Evolutionary conservation across 2,329 filamentous ascomycete genomes (phyloP).

Genomic region (Sphaceloma murrayae): DNA sequence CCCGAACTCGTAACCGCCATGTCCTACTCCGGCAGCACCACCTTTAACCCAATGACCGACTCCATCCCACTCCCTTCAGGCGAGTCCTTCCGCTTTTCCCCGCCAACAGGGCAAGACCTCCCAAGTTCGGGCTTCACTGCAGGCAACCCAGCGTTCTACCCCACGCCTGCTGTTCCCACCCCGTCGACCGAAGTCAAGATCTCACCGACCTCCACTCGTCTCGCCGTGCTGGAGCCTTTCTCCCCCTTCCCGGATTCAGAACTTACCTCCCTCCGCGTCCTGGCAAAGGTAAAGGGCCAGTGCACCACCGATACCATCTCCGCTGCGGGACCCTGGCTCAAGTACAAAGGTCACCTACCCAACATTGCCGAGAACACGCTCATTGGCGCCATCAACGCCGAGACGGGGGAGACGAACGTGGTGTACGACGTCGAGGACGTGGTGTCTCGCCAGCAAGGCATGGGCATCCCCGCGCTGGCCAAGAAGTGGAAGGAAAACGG

Average conservation of each 20-base stretch:
- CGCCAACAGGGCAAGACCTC: conserved; percentile 54
- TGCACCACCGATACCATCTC: conserved; percentile 99
- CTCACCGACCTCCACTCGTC: conserved; percentile 75
- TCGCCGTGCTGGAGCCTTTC: conserved; percentile 88
- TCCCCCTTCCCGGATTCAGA: conserved; percentile 68
- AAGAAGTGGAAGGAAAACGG: conserved; percentile 68
- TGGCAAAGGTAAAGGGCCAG: conserved; percentile 95
- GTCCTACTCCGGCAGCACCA: conserved; percentile 82
- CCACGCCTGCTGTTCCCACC: conserved; percentile 63
- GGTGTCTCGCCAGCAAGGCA: conserved; percentile 35
- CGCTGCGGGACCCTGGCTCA: conserved; percentile 91
- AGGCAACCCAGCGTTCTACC: conserved; percentile 65
- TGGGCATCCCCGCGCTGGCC: conserved; percentile 77
- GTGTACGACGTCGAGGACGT: conserved; percentile 79
- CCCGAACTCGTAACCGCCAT: conserved; percentile 96
- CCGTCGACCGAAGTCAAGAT: conserved; percentile 63
- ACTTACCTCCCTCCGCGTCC: conserved; percentile 66
- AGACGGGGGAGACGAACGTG: conserved; percentile 83
- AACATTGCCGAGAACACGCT: conserved; percentile 98
- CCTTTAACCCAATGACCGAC: conserved; percentile 91
- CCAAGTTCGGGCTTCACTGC: conserved; percentile 68
- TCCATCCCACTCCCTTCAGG: conserved; percentile 70
- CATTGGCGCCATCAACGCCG: conserved; percentile 86
- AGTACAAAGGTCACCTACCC: conserved; percentile 97
- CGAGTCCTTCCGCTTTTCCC: conserved; percentile 71